A percentile compares a stretch with the other conserved stretches of the same genome.
Evolutionary conservation across 2,329 filamentous ascomycete species (phyloP).

Genomic region (Plenodomus tracheiphilus): DNA sequence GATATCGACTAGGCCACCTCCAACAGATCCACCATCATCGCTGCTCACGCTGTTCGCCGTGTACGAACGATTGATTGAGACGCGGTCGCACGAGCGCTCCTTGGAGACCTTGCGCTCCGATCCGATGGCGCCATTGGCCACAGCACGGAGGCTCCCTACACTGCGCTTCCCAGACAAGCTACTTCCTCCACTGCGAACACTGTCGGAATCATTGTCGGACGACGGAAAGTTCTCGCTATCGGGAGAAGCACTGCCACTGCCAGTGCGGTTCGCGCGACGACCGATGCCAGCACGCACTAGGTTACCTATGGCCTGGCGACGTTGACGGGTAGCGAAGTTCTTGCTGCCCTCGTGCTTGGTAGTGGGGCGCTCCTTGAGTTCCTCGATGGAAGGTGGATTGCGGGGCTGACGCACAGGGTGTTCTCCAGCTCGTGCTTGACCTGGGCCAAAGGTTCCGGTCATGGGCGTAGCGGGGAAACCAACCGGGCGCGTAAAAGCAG

Average conservation of each 20-base stretch:
- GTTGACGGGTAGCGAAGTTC: constrained; percentile 93
- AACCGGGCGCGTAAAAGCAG: constrained; percentile 57
- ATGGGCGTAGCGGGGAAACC: constrained; percentile 78
- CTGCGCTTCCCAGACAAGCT: constrained; percentile 78
- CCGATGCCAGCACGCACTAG: constrained; percentile 87
- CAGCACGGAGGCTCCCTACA: constrained; percentile 74
- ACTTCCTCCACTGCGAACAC: constrained; percentile 65
- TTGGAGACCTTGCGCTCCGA: constrained; percentile 72
- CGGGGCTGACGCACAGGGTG: constrained; percentile 92
- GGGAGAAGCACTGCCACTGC: constrained; percentile 80
- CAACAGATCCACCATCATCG: constrained; percentile 59
- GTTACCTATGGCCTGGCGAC: constrained; percentile 88
- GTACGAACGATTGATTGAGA: constrained; percentile 48
- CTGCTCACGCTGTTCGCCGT: constrained; percentile 68
- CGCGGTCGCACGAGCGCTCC: constrained; percentile 42
- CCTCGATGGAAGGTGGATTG: constrained; percentile 87
- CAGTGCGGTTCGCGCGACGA: constrained; percentile 72
- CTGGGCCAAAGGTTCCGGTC: constrained; percentile 87
- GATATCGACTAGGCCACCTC: constrained; percentile 59
- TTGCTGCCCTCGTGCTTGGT: constrained; percentile 92
- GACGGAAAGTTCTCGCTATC: constrained; percentile 82
- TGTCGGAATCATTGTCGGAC: constrained; percentile 64
- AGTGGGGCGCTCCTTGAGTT: constrained; percentile 86
- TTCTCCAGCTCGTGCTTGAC: constrained; percentile 89
- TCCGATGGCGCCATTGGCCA: constrained; percentile 81